These are phyloP conservation scores for Batkoa obscura DNA, from an alignment of 371 early-diverging fungal species.

Conservation along the genomic window DNA sequence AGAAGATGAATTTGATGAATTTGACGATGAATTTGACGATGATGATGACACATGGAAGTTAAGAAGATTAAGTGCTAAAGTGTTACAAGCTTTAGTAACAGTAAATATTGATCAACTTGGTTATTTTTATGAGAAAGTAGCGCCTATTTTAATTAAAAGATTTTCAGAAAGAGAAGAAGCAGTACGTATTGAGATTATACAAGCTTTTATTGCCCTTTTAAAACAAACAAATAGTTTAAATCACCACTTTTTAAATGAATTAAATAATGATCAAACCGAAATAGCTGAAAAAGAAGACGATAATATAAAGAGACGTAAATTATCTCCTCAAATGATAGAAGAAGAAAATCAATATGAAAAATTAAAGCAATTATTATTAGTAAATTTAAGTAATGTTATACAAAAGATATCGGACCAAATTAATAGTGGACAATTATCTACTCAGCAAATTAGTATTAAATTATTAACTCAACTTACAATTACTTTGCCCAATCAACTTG, in stretches of 20 bases:
- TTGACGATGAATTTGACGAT: slow-evolving; percentile 59
- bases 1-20: slow-evolving; percentile 44
- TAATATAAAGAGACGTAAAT: slow-evolving; percentile 8
- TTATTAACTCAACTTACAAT: slow-evolving; percentile 48
- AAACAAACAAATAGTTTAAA: slow-evolving; percentile 26
- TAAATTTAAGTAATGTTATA: slow-evolving; percentile 39
- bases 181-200: slow-evolving; percentile 68
- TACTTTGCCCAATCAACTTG: slow-evolving; percentile 52
- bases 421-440: slow-evolving; percentile 43
- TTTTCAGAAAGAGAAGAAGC: slow-evolving; percentile 85
- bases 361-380: slow-evolving; percentile 28
- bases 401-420: slow-evolving; percentile 50
- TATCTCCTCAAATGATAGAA: slow-evolving; percentile 8
- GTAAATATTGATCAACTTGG: slow-evolving; percentile 20
- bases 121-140: slow-evolving; percentile 35
- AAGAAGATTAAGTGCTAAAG: slow-evolving; percentile 63
- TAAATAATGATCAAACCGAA: no score
- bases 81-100: slow-evolving; percentile 47
- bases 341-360: slow-evolving; percentile 6
- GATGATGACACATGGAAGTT: slow-evolving; percentile 85
- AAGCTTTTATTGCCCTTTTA: slow-evolving; percentile 50
- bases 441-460: slow-evolving; percentile 52
- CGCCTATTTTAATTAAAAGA: slow-evolving; percentile 49
- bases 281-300: background rate
- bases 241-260: background rate